Conservation (phyloP, 305 asterid genomes). For the Andrographis paniculata region DNA sequence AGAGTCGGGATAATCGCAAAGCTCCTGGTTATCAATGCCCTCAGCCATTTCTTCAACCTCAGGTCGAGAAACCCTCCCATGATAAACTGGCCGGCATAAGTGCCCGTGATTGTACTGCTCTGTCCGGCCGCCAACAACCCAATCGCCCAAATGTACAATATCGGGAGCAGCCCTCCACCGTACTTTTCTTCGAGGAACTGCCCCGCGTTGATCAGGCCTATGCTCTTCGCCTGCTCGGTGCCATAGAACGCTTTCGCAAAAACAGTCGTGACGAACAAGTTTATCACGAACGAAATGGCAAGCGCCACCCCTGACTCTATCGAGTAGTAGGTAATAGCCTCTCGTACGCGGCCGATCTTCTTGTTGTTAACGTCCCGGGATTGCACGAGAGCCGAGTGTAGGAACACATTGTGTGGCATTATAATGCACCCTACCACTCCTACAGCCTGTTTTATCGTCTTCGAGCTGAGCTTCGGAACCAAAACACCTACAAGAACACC, state of each 20-base stretch:
- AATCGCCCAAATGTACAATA: constrained; percentile 80
- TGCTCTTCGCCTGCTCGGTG: constrained; percentile 51
- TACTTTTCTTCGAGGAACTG: constrained; percentile 69
- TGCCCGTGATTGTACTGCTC: constrained; percentile 89
- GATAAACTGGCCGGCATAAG: constrained; percentile 86
- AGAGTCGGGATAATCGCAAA: constrained; percentile 82
- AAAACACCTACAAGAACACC: constrained; percentile 50
- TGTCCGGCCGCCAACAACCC: constrained; percentile 91
- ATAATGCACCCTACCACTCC: constrained; percentile 88
- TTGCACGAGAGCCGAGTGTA: constrained; percentile 91
- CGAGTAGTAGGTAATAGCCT: constrained; percentile 75
- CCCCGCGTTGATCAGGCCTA: constrained; percentile 86
- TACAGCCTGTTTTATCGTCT: constrained; percentile 70
- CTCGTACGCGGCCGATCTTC: constrained; percentile 62
- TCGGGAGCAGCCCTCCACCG: constrained; percentile 80
- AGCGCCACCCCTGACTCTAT: constrained; percentile 72
- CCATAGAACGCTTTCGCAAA: constrained; percentile 83
- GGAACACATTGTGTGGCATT: constrained; percentile 93
- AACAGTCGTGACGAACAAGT: constrained; percentile 73
- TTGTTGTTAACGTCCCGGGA: constrained; percentile 61
- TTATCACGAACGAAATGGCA: constrained; percentile 65
- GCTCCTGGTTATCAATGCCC: constrained; percentile 79
- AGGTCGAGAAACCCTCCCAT: constrained; percentile 84
- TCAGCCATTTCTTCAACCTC: constrained; percentile 72
- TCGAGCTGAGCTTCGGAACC: constrained; percentile 80